Conservation (phyloP, 805 yeast species). For the Hanseniaspora lachancei region DNA sequence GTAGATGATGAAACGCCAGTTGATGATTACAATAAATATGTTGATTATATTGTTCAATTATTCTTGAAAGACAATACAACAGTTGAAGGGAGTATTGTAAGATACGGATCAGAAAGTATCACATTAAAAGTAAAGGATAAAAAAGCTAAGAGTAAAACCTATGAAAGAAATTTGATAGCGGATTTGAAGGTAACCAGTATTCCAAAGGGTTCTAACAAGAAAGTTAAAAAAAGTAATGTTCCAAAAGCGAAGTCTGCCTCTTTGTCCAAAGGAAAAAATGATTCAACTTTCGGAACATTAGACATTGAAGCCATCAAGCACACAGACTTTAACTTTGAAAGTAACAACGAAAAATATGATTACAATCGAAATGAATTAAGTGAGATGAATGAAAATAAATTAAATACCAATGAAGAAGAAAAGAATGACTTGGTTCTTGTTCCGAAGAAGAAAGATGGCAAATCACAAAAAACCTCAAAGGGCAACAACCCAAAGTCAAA, state of each 20-base stretch:
- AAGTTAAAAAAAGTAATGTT: neutral
- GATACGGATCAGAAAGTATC: constrained; percentile 2
- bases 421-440: neutral
- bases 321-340: constrained; percentile 9
- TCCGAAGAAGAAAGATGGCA: neutral
- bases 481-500: neutral
- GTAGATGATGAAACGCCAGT: neutral
- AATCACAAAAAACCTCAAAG: neutral
- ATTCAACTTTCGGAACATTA: constrained; percentile 7
- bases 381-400: neutral
- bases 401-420: neutral
- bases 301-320: constrained; percentile 5
- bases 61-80: constrained; percentile 1
- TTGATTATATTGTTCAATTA: constrained; percentile 1
- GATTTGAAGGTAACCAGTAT: constrained; percentile 7
- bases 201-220: constrained; percentile 2
- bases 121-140: neutral
- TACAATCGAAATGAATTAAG: neutral
- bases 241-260: neutral
- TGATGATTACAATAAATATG: neutral
- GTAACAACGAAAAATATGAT: constrained; percentile 4
- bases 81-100: constrained; percentile 2
- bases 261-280: neutral
- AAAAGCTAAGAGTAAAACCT: neutral
- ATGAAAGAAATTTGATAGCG: neutral